Evolutionary conservation across 148 eudicot genomes (phyloP).

Genomic region (Heliamphora exappendiculata): DNA sequence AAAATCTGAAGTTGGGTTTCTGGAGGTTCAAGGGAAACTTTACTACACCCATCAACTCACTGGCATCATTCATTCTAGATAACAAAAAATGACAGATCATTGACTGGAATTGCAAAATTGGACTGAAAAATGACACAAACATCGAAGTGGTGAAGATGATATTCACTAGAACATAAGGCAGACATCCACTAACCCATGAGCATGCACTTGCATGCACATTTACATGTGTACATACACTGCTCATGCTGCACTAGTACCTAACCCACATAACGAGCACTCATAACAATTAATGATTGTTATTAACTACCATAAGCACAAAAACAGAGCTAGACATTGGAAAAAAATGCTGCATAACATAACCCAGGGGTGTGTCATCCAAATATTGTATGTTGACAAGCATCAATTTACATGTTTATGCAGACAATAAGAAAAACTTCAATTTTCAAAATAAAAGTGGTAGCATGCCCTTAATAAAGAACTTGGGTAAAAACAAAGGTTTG

Average conservation of each 20-base stretch:
- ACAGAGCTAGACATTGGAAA: not conserved
- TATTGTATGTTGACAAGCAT: not conserved
- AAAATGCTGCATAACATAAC: not conserved
- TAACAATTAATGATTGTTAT: not conserved
- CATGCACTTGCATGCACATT: not conserved
- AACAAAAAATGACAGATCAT: not conserved
- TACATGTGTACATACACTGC: not conserved
- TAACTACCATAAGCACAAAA: not conserved
- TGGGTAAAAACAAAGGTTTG: not conserved
- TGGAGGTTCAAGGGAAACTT: too few relatives aligned
- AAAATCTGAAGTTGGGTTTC: too few relatives aligned
- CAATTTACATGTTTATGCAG: not conserved
- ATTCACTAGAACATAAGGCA: not conserved
- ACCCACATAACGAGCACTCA: not conserved
- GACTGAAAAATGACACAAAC: not conserved
- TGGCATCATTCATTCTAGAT: not conserved
- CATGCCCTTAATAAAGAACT: constrained; percentile 5
- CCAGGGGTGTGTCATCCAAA: not conserved
- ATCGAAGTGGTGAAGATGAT: not conserved
- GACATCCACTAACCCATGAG: not conserved
- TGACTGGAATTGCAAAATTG: not conserved
- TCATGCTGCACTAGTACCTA: not conserved
- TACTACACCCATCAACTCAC: not conserved
- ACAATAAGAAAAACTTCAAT: not conserved
- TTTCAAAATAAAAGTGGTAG: not conserved